Conservation (phyloP, 768 basidiomycete genomes). For the Naematelia aurantialba region DNA sequence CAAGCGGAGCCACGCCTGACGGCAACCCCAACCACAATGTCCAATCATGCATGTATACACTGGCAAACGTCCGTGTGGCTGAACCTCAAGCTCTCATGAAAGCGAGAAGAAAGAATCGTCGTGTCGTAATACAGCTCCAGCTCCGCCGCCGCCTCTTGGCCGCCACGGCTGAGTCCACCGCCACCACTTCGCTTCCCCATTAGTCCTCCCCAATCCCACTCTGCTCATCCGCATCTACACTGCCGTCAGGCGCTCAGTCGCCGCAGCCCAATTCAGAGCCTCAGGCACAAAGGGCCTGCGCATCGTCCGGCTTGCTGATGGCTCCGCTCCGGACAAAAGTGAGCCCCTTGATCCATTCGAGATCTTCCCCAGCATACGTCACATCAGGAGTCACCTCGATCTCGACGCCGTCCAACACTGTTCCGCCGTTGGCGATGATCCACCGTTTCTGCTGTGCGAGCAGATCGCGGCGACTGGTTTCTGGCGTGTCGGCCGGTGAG, state of each 20-base stretch:
- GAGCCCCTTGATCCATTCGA: conserved; percentile 73
- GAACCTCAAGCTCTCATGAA: not conserved
- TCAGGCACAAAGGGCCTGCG: not conserved
- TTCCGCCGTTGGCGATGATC: conserved; percentile 73
- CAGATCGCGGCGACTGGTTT: conserved; percentile 83
- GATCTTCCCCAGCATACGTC: conserved; percentile 87
- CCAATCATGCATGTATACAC: not conserved
- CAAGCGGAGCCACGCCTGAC: not conserved
- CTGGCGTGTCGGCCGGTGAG: conserved; percentile 80
- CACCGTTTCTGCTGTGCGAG: conserved; percentile 82
- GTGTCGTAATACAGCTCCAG: not conserved
- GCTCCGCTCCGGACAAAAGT: conserved; percentile 70
- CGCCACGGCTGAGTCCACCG: too few relatives aligned
- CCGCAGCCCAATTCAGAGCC: too few relatives aligned
- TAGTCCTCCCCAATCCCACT: too few relatives aligned
- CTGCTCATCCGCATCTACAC: not conserved
- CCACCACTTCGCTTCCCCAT: too few relatives aligned
- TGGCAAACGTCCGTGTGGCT: not conserved
- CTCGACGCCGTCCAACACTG: conserved; percentile 67
- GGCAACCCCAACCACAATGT: not conserved
- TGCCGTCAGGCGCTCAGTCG: too few relatives aligned
- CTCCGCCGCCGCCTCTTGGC: not conserved
- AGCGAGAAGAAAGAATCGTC: too few relatives aligned
- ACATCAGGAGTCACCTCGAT: conserved; percentile 87
- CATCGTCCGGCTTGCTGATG: not conserved